Conservation (phyloP, 345 rosid genomes). For the Populus simonii region DNA sequence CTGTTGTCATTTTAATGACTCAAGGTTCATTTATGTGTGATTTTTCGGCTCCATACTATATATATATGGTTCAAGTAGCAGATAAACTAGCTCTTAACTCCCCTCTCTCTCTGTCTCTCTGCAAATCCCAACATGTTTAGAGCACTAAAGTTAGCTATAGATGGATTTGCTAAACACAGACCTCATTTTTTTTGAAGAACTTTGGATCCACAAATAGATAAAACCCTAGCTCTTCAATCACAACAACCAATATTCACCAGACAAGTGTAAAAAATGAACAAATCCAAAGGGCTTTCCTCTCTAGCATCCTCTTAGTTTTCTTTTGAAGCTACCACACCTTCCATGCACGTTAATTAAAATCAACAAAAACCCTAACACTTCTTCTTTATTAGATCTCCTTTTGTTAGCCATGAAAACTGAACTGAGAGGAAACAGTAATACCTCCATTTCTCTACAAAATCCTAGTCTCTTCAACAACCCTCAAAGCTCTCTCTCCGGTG, state of each 20-base stretch:
- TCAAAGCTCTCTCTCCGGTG: slow-evolving; percentile 47
- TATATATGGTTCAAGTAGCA: slow-evolving; percentile 11
- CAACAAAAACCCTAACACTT: slow-evolving; percentile 9
- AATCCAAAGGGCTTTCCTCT: background rate
- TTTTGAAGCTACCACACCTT: background rate
- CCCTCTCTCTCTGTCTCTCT: slow-evolving; percentile 3
- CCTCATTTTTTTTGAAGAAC: background rate
- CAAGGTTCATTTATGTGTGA: slow-evolving; percentile 6
- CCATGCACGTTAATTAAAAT: slow-evolving; percentile 22
- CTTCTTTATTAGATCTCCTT: background rate
- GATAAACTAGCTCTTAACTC: slow-evolving; percentile 12
- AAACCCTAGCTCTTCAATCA: slow-evolving; percentile 34
- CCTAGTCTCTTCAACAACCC: slow-evolving; percentile 35
- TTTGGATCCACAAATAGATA: slow-evolving; percentile 16
- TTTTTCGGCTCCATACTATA: slow-evolving; percentile 23
- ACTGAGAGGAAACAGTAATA: slow-evolving; percentile 30
- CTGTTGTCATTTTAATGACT: slow-evolving; percentile 16
- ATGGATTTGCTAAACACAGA: background rate
- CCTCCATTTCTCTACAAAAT: slow-evolving; percentile 44
- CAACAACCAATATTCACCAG: slow-evolving; percentile 19
- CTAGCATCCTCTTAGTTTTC: background rate
- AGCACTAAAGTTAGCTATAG: too few species aligned
- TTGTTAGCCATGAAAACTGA: slow-evolving; percentile 42
- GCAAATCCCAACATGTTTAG: background rate
- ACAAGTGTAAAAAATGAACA: slow-evolving; percentile 16